These are phyloP conservation scores for Emergomyces africanus DNA, from an alignment of 2,329 filamentous ascomycete genomes.

Conservation along the genomic window DNA sequence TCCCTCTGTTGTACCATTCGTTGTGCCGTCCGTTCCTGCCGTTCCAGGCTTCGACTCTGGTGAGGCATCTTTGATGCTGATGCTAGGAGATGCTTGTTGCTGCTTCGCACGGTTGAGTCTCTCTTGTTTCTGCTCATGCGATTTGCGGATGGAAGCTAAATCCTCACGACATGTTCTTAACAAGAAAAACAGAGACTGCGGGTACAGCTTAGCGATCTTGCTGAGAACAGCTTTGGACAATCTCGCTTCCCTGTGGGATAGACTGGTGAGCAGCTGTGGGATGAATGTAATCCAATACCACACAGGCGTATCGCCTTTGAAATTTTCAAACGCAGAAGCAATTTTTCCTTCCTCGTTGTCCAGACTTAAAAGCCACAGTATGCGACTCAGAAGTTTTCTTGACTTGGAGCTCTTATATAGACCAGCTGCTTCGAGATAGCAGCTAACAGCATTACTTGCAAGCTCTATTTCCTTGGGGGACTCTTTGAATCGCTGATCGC, in stretches of 20 bases:
- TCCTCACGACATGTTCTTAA: constrained; percentile 89
- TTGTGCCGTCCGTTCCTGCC: constrained; percentile 4
- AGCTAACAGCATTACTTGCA: constrained; percentile 85
- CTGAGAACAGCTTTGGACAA: constrained; percentile 76
- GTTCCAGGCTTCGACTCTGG: constrained; percentile 13
- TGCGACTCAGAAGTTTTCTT: constrained; percentile 79
- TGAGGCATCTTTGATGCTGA: constrained; percentile 21
- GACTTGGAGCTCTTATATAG: constrained; percentile 97
- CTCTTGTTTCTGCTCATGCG: constrained; percentile 54
- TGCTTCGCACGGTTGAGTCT: constrained; percentile 53
- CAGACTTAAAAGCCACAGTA: constrained; percentile 88
- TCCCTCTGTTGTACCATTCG: constrained; percentile 35
- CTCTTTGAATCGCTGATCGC: constrained; percentile 90
- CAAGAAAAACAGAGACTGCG: constrained; percentile 92
- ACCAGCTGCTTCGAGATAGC: constrained; percentile 88
- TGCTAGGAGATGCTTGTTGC: constrained; percentile 30
- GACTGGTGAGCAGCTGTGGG: constrained; percentile 81
- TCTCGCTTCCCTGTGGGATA: constrained; percentile 81
- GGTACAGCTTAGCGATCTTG: constrained; percentile 91
- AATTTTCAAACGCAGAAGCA: constrained; percentile 79
- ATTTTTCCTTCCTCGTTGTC: constrained; percentile 79
- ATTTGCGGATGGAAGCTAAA: constrained; percentile 82
- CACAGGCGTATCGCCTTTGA: constrained; percentile 91
- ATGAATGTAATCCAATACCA: constrained; percentile 99
- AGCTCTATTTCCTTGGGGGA: constrained; percentile 69